Evolutionary conservation across 2,329 filamentous ascomycete genomes (phyloP), one percentile per base, ranked within the genome.

Genomic region (Aspergillus sp.): DNA sequence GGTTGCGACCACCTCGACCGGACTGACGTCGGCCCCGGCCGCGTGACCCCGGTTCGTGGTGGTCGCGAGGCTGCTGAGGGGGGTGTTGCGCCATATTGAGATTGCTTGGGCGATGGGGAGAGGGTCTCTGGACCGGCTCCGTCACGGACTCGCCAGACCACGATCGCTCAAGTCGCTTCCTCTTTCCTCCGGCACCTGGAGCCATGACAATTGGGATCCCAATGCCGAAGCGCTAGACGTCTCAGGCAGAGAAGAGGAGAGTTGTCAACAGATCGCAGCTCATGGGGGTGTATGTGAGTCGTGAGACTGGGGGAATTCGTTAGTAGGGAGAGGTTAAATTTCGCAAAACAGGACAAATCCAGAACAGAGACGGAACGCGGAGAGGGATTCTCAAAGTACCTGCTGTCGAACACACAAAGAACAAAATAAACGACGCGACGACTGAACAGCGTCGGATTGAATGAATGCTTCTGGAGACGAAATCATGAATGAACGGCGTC

Each of bases 31-130:
- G 64, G 38, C 58, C 58, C 48, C 69, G 54, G 27, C 69, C 64
- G 44, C 68, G 68, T 47, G 58, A 19, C 19, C 19, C 19, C 19
- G 19, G 54, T 9, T 72, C 69, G 29, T 61, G 57, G 12, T 57
- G 60, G 26, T 71, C 68, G 45, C 66, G 61, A 46, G 58, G 49
- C 27, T 19, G 19, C 19, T 62, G 59, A 29, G 70, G 69, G 47
- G 70, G 70, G 53, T 74, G 71, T 59, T 79, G 76, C 51, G 76
- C 77, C 55, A 81, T 70, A 54, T 72, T 72, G 54, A 73, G 64
- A 50, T 64, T 71, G 52, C 62, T 66, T 34, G 68, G 72, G 49
- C 66, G 71, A 66, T 73, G 71, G 55, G 68, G 72, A 52, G 72
- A 74, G 51, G 69, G 71, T 52, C 69, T 65, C 47, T 59, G 58